phyloP scores from a whole-genome alignment of 2,329 filamentous ascomycete genomes.

The Septoria linicola region DNA sequence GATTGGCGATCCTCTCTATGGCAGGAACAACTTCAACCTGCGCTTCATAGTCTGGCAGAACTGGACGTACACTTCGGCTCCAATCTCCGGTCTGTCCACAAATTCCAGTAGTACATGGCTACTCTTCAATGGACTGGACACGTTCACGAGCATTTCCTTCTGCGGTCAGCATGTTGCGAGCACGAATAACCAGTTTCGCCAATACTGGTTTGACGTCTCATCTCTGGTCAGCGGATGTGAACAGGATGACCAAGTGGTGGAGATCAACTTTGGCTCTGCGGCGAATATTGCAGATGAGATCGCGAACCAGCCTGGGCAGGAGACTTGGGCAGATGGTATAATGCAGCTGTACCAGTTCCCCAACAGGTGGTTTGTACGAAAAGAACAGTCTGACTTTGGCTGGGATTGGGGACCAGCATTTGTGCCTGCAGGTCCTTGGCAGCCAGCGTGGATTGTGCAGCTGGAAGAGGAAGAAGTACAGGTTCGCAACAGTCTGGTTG shows the following conservation, averaged over 20 bases:
- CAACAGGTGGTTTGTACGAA: constrained; percentile 58
- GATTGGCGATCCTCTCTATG: constrained; percentile 56
- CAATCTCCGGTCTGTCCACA: constrained; percentile 43
- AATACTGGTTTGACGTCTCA: constrained; percentile 60
- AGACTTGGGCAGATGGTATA: constrained; percentile 53
- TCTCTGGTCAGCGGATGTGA: constrained; percentile 46
- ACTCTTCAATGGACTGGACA: constrained; percentile 63
- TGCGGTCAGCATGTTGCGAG: constrained; percentile 56
- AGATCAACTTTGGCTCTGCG: constrained; percentile 59
- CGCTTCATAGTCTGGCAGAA: constrained; percentile 59
- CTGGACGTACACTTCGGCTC: constrained; percentile 60
- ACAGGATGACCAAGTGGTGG: constrained; percentile 40
- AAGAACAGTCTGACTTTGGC: constrained; percentile 63
- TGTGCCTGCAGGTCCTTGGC: constrained; percentile 63
- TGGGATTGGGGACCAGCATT: constrained; percentile 61
- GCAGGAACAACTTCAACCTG: constrained; percentile 59
- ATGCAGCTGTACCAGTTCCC: constrained; percentile 53
- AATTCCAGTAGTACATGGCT: constrained; percentile 52
- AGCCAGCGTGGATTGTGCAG: constrained; percentile 58
- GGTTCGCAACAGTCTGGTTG: constrained; percentile 55
- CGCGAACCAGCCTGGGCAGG: constrained; percentile 48
- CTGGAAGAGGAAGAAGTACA: constrained; percentile 47
- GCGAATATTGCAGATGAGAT: constrained; percentile 55
- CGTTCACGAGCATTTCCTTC: constrained; percentile 57
- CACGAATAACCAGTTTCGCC: constrained; percentile 63